Evolutionary conservation across 805 yeast species (phyloP).

Genomic region (Schizosaccharomyces octosporus): DNA sequence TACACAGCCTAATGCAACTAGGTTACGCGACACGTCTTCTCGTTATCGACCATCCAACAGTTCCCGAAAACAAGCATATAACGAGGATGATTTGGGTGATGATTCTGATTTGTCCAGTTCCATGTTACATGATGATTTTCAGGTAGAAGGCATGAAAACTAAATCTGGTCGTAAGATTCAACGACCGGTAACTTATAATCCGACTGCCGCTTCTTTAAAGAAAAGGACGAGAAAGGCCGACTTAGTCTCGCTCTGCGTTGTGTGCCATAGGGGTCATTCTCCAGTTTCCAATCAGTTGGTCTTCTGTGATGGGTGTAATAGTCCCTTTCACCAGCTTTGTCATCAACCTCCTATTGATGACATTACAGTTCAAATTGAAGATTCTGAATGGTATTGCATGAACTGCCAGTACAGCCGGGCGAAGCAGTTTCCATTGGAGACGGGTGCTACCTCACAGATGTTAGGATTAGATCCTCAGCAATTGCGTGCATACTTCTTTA

Average conservation of each 20-base stretch:
- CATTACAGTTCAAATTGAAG: slow-evolving; percentile 17
- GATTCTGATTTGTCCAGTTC: background rate
- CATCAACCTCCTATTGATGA: slow-evolving; percentile 19
- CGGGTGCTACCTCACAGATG: slow-evolving; percentile 16
- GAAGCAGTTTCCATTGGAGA: slow-evolving; percentile 14
- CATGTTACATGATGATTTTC: slow-evolving; percentile 6
- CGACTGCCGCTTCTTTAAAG: background rate
- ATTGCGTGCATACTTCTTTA: slow-evolving; percentile 16
- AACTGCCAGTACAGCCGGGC: slow-evolving; percentile 15
- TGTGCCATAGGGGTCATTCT: slow-evolving; percentile 17
- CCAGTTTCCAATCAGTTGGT: slow-evolving; percentile 16
- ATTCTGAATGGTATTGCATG: slow-evolving; percentile 19
- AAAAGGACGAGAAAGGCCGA: slow-evolving; percentile 8
- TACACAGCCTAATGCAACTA: background rate
- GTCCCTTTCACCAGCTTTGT: slow-evolving; percentile 19
- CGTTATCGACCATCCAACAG: background rate
- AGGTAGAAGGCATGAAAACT: slow-evolving; percentile 8
- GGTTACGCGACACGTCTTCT: no score
- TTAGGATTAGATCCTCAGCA: slow-evolving; percentile 12
- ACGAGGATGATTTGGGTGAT: background rate
- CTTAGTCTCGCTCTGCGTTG: slow-evolving; percentile 13
- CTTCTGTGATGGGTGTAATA: slow-evolving; percentile 18
- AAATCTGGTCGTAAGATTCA: slow-evolving; percentile 9
- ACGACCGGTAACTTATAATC: slow-evolving; percentile 7
- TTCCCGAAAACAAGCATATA: background rate